A percentile compares a stretch with the other conserved stretches of the same genome.
These are phyloP conservation scores for Mycena vulgaris DNA, from an alignment of 768 basidiomycete species.

Conservation along the genomic window DNA sequence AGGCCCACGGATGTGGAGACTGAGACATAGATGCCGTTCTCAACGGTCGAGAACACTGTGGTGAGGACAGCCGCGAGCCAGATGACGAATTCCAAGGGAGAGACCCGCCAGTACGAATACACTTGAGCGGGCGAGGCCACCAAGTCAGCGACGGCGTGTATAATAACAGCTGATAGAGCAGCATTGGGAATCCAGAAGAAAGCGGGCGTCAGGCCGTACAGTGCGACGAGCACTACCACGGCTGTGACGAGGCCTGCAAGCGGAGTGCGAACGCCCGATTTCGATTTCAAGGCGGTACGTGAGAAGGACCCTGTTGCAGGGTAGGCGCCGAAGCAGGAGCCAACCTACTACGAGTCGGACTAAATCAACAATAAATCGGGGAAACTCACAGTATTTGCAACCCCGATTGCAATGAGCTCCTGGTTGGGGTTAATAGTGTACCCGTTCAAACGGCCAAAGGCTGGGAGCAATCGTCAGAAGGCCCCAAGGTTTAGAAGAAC, in stretches of 20 bases:
- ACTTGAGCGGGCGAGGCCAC: conserved; percentile 86
- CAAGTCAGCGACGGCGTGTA: conserved; percentile 91
- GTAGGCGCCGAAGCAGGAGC: conserved; percentile 92
- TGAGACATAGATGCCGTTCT: conserved; percentile 92
- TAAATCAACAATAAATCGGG: not conserved
- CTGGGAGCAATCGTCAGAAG: conserved; percentile 52
- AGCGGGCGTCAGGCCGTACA: conserved; percentile 94
- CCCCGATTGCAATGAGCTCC: conserved; percentile 97
- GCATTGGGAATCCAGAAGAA: conserved; percentile 93
- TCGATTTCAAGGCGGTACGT: conserved; percentile 95
- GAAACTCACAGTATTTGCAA: conserved; percentile 77
- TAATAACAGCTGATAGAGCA: conserved; percentile 93
- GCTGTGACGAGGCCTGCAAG: conserved; percentile 89
- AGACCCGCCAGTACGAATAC: conserved; percentile 94
- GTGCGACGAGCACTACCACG: conserved; percentile 90
- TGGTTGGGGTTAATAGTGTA: conserved; percentile 97
- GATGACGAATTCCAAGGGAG: conserved; percentile 93
- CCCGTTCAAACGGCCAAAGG: conserved; percentile 94
- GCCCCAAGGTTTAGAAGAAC: conserved; percentile 7
- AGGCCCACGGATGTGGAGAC: conserved; percentile 85
- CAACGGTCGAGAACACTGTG: conserved; percentile 94
- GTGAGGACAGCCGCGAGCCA: conserved; percentile 90
- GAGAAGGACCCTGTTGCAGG: conserved; percentile 99
- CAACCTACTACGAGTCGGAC: conserved; percentile 56
- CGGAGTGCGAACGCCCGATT: conserved; percentile 98